Evolutionary conservation across 2,329 filamentous ascomycete species (phyloP).

Genomic region (Fusarium penzigii): DNA sequence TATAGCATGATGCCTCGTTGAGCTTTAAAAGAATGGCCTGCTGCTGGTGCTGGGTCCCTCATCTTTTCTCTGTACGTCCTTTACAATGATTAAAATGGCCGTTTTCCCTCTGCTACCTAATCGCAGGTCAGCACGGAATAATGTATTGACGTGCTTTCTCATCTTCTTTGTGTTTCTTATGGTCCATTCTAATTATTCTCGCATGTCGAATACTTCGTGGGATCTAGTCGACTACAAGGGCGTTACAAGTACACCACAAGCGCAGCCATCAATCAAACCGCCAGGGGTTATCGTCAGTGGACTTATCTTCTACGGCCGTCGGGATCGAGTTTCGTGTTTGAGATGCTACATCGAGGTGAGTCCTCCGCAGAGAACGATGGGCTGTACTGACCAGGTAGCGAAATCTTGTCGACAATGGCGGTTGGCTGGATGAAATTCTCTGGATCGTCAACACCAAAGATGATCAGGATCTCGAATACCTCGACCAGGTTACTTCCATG

Average conservation of each 20-base stretch:
- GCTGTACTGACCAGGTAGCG: neutral
- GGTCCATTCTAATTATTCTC: neutral
- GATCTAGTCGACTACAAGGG: neutral
- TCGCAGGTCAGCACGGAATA: neutral
- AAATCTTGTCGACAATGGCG: conserved; percentile 20
- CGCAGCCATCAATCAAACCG: conserved; percentile 6
- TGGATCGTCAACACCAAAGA: conserved; percentile 19
- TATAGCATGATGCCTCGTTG: no score
- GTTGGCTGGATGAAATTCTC: conserved; percentile 20
- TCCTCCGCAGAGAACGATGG: neutral
- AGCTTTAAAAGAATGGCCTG: neutral
- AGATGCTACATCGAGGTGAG: conserved; percentile 19
- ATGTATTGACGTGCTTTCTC: neutral
- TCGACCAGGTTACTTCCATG: conserved; percentile 15
- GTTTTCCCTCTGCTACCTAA: neutral
- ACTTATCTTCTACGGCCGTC: conserved; percentile 19
- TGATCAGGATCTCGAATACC: conserved; percentile 9
- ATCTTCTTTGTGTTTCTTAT: neutral
- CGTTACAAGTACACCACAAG: neutral
- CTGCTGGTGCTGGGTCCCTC: neutral
- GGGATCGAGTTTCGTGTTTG: conserved; percentile 12
- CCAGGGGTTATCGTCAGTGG: conserved; percentile 16
- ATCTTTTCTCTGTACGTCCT: neutral
- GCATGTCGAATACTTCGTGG: neutral
- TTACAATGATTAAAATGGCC: neutral